These are phyloP conservation scores for Rhodotorula babjevae DNA, from an alignment of 768 basidiomycete genomes.

Conservation along the genomic window DNA sequence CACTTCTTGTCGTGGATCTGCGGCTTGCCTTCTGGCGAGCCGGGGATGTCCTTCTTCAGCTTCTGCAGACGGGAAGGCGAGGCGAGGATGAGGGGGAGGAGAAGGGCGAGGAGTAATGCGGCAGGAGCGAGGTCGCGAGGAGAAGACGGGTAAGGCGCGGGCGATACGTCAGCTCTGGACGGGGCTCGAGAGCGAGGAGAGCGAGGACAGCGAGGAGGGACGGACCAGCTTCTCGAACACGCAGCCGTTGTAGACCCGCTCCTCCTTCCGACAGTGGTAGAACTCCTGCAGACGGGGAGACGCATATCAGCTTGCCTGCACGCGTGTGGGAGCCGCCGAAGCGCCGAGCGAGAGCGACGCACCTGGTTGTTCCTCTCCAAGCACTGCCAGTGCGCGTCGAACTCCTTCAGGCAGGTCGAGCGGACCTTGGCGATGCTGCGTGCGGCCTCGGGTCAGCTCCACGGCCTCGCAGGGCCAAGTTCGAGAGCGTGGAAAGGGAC, in stretches of 20 bases:
- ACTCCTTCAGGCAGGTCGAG: slow-evolving; percentile 80
- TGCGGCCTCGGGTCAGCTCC: too few relatives aligned
- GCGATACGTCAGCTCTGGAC: too few relatives aligned
- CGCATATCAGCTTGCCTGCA: neutral
- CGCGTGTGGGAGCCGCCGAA: too few relatives aligned
- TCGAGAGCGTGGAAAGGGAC: slow-evolving; percentile 8
- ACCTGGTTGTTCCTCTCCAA: slow-evolving; percentile 93
- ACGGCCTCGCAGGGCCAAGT: too few relatives aligned
- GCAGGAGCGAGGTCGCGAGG: too few relatives aligned
- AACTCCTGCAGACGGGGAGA: slow-evolving; percentile 62
- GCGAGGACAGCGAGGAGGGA: too few relatives aligned
- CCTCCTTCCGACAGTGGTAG: slow-evolving; percentile 79
- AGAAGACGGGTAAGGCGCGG: too few relatives aligned
- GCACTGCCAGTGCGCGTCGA: slow-evolving; percentile 89
- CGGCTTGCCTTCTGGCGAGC: slow-evolving; percentile 69
- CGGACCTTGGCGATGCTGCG: slow-evolving; percentile 84
- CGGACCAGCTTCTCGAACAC: slow-evolving; percentile 84
- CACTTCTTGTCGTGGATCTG: slow-evolving; percentile 78
- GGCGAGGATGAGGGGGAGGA: neutral
- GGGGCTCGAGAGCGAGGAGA: too few relatives aligned
- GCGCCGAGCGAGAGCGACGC: slow-evolving; percentile 42
- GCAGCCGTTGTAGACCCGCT: slow-evolving; percentile 82
- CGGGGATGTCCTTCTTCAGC: slow-evolving; percentile 83
- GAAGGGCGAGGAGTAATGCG: too few relatives aligned
- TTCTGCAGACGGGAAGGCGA: slow-evolving; percentile 56